Conservation (phyloP, 2,329 filamentous ascomycete genomes). For the Cercospora sojina region DNA sequence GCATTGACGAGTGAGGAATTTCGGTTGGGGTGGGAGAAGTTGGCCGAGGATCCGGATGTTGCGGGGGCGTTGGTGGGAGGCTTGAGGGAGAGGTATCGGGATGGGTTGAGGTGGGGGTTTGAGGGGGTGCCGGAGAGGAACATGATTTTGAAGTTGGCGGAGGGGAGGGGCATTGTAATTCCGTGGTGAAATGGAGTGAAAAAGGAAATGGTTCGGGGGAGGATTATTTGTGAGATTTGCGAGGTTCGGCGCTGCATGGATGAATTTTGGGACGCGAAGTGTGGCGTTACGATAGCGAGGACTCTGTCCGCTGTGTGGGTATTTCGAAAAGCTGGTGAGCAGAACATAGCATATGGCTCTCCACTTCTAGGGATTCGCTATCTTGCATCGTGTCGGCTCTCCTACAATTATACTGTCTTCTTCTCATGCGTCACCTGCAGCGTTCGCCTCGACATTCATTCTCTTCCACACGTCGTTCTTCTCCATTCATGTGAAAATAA, state of each 20-base stretch:
- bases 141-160: background rate
- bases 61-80: background rate
- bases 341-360: too few species aligned
- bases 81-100: background rate
- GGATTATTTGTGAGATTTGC: background rate
- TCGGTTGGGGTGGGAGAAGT: background rate
- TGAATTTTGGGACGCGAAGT: background rate
- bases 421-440: background rate
- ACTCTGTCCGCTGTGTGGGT: too few species aligned
- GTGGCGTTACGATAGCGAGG: too few species aligned
- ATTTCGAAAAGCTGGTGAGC: too few species aligned
- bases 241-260: background rate
- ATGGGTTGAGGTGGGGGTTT: background rate
- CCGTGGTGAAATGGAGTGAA: background rate
- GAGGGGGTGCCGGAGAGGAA: background rate
- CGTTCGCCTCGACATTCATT: background rate
- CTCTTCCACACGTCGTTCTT: background rate
- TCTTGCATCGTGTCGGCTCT: background rate
- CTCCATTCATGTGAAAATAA: slow-evolving; percentile 33
- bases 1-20: background rate
- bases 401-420: background rate
- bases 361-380: too few species aligned
- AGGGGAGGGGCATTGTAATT: background rate
- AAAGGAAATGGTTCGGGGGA: background rate
- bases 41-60: background rate